Evolutionary conservation across 495 filamentous ascomycete genomes (phyloP).

Genomic region (Penicillium mononematosum): DNA sequence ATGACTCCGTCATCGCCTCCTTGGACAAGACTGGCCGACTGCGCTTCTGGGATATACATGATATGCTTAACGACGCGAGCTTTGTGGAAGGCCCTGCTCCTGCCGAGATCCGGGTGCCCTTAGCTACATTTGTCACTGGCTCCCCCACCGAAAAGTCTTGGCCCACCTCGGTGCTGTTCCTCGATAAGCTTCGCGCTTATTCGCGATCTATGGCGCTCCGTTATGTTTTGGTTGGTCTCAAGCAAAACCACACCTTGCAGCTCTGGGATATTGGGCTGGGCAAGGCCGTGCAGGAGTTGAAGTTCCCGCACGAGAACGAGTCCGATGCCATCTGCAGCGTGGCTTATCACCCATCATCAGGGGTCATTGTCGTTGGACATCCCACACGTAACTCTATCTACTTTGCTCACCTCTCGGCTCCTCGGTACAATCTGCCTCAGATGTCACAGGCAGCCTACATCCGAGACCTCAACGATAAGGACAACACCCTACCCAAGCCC

Average conservation of each 20-base stretch:
- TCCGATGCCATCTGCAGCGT: constrained; percentile 96
- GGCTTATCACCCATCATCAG: constrained; percentile 82
- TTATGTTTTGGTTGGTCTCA: constrained; percentile 95
- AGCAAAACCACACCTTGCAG: constrained; percentile 98
- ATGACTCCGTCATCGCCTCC: constrained; percentile 90
- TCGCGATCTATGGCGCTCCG: constrained; percentile 79
- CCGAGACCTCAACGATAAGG: constrained; percentile 68
- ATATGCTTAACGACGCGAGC: constrained; percentile 60
- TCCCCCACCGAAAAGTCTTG: constrained; percentile 82
- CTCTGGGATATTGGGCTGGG: constrained; percentile 96
- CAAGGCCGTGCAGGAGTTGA: constrained; percentile 94
- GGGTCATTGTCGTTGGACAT: constrained; percentile 92
- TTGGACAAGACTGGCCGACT: constrained; percentile 93
- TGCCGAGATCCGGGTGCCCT: constrained; percentile 71
- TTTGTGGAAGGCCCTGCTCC: constrained; percentile 55
- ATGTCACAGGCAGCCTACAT: constrained; percentile 88
- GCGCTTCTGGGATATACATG: constrained; percentile 94
- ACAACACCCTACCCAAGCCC: constrained; percentile 70
- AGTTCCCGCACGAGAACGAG: constrained; percentile 94
- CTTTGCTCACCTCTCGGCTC: constrained; percentile 90
- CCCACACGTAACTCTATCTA: constrained; percentile 97
- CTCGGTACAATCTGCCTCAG: constrained; percentile 74
- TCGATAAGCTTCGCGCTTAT: constrained; percentile 92
- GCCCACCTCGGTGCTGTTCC: constrained; percentile 91
- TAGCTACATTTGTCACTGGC: constrained; percentile 75